Evolutionary conservation across 495 filamentous ascomycete genomes (phyloP), one percentile per base, ranked within the genome.

Genomic region (Astrocystis sublimbata): DNA sequence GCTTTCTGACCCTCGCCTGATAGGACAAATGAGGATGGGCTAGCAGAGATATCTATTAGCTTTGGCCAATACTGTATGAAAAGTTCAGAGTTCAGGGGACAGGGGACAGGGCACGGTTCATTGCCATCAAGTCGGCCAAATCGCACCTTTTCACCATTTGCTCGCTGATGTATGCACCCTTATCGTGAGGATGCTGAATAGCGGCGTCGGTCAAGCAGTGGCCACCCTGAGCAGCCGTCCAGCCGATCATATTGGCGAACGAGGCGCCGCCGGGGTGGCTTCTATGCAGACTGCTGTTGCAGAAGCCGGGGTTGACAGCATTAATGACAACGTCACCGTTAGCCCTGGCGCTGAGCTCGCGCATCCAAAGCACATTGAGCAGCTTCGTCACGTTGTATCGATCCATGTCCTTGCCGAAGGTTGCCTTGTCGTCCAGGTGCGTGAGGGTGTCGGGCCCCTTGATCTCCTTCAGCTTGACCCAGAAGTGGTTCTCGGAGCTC

Each of bases 121-220:
- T n/a, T n/a, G n/a, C n/a, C n/a, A n/a, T n/a, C 7, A n/a, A 47
- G 21, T 12, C 21, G 0, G 19, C 31, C 13, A 10, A 15, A 33
- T 17, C 51, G 26, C 59, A 60, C 62, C 41, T 65, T 45, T 62
- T 62, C 38, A 65, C 62, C 13, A 40, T 52, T 45, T 68, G 65
- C 30, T 68, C 65, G 23, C 65, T 68, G n/a, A 68, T 30, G 23
- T 68, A 68, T 7, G 62, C 57, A 19, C 65, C 65, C 28, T 61
- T 42, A 26, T 59, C 45, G 3, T 58, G 15, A 1, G 57, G 42
- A 30, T 68, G 65, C 4, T 58, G 50, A 7, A 40, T 58, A 12
- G 58, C 65, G 17, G 65, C 65, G 46, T 68, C 58, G 2, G 51
- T 59, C 50, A 67, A 35, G 50, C 45, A 56, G 40, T 65, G 62